Percentiles rank a stretch among this genome's conserved stretches.
Conservation (phyloP, 2,329 filamentous ascomycete genomes). For the Clarireedia sp. region DNA sequence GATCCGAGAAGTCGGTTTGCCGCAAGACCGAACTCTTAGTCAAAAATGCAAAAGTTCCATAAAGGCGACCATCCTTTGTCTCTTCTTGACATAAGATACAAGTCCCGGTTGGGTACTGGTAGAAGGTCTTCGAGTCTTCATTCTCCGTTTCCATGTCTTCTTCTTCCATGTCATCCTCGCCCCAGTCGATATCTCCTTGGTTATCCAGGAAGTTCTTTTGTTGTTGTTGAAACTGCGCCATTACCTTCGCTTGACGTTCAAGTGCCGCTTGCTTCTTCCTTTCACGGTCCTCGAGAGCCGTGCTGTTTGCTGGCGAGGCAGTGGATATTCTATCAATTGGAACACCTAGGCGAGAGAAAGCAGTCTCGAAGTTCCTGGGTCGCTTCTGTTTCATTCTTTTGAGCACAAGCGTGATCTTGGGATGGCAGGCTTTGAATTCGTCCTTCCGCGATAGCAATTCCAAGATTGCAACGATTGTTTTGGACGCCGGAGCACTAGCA, state of each 20-base stretch:
- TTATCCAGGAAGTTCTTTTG: conserved; percentile 91
- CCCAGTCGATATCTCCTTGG: conserved; percentile 83
- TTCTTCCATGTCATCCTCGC: conserved; percentile 68
- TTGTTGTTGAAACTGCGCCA: conserved; percentile 97
- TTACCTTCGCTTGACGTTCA: conserved; percentile 84
- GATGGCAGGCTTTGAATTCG: conserved; percentile 72
- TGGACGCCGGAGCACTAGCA: conserved; percentile 45
- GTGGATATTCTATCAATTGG: conserved; percentile 74
- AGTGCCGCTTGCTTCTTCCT: conserved; percentile 84
- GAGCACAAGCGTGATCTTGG: conserved; percentile 77
- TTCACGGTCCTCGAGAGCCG: conserved; percentile 57
- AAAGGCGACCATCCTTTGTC: conserved; percentile 78
- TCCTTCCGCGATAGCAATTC: conserved; percentile 57
- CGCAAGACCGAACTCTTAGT: conserved; percentile 79
- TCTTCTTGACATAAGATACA: conserved; percentile 97
- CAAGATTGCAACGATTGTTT: conserved; percentile 57
- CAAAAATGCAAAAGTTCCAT: conserved; percentile 87
- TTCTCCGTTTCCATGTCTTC: conserved; percentile 50
- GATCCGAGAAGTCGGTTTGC: conserved; percentile 74
- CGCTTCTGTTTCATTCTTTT: conserved; percentile 78
- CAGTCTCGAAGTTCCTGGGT: conserved; percentile 62
- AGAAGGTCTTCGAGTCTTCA: conserved; percentile 64
- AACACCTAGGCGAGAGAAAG: conserved; percentile 56
- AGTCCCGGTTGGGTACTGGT: conserved; percentile 87
- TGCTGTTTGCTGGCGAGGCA: conserved; percentile 64